Base-by-base conservation (phyloP, 345 rosid genomes). In the Salix brachista region DNA sequence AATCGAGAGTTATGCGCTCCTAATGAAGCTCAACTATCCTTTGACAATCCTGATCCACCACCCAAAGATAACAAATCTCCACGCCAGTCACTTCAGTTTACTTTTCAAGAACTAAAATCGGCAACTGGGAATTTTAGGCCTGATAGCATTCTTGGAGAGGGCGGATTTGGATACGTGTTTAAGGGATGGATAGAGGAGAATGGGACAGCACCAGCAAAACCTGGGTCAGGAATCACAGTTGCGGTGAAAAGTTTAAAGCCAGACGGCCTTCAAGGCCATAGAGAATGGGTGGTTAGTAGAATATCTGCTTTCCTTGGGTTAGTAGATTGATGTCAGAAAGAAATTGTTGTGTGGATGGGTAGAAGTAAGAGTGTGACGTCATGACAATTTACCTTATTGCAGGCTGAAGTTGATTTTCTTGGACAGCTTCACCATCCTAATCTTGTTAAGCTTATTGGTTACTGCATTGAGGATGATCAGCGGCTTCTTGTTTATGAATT, bases 1-100 rank as follows among this genome's bases (percentile, higher is more conserved):
- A 91, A 89, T 76, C 79, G 93, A 37, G 93, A 88, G 74, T 78
- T 90, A 21, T 88, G 81, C 56, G 83, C 88, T 74, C 90, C 89
- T 0, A 85, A 86, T 65, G 93, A 89, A 80, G 90, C 84, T 78
- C 86, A 80, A 64, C 81, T 85, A 30, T 82, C 89, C 62, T 86
- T 86, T 42, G 89, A 89, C 64, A 81, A 79, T 54, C 79, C 90
- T 30, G 86, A 85, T 46, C 80, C 85, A 34, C 78, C 81, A 42
- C 67, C 67, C 46, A 42, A 78, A 1, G 84, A 80, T 60, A 64
- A 73, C 46, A 90, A 87, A 73, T 36, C 85, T 73, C 85, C 82
- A 44, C 79, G 87, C 81, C 80, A 68, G 70, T 68, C 77, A 69
- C 84, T 81, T 5, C 84, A 81, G 34, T 81, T 81, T 71, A 13